phyloP scores from a whole-genome alignment of 1,284 basidiomycete genomes.

The Cryptococcus hybrid region DNA sequence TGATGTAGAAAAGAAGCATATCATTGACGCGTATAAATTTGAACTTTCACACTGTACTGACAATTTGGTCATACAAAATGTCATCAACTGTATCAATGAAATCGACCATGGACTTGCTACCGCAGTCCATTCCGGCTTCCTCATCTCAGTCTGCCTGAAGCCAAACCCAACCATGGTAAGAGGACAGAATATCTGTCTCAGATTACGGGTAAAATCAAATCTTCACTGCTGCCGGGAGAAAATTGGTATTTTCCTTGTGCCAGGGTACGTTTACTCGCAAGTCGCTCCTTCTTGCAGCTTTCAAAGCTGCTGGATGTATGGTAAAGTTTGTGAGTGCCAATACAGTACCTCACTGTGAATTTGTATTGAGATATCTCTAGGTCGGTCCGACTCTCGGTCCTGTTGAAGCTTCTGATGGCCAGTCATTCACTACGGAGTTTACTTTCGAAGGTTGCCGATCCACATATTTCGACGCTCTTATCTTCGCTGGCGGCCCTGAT shows the following conservation, averaged over 20 bases:
- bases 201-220: conserved; percentile 50
- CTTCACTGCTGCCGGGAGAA: conserved; percentile 59
- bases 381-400: conserved; percentile 65
- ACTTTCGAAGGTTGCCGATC: conserved; percentile 65
- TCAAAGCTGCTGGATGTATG: conserved; percentile 59
- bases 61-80: conserved; percentile 63
- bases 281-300: conserved; percentile 59
- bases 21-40: conserved; percentile 66
- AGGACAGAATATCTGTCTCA: conserved; percentile 61
- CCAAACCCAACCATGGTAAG: conserved; percentile 60
- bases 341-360: neutral
- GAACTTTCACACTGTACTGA: conserved; percentile 78
- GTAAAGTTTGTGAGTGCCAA: conserved; percentile 55
- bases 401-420: conserved; percentile 53
- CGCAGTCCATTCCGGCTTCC: conserved; percentile 56
- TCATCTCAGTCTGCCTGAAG: conserved; percentile 59
- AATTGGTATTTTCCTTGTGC: conserved; percentile 67
- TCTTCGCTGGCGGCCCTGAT: conserved; percentile 62
- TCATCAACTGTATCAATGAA: conserved; percentile 62
- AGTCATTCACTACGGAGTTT: conserved; percentile 31
- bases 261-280: conserved; percentile 65
- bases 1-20: conserved; percentile 64
- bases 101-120: conserved; percentile 68
- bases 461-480: conserved; percentile 73
- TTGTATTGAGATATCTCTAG: neutral